Conservation (phyloP, 768 basidiomycete species). For the Podaxis mareebaensis region DNA sequence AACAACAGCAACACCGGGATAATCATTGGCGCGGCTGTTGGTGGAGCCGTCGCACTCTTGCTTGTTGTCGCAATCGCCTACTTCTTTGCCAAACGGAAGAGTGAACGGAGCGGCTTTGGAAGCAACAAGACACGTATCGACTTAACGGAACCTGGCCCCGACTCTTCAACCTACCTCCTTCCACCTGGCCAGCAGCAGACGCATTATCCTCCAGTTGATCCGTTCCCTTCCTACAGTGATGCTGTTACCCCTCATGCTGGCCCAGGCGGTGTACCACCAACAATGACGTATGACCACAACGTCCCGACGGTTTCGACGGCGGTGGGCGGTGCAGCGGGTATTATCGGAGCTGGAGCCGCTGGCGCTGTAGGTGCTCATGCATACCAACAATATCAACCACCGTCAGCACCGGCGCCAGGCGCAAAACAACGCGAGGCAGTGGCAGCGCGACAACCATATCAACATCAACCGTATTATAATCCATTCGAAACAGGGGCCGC, state of each 20-base stretch:
- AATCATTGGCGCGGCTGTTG: constrained; percentile 21
- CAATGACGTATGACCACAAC: not conserved
- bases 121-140: constrained; percentile 15
- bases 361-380: constrained; percentile 6
- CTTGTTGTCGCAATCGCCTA: constrained; percentile 15
- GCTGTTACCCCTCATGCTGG: not conserved
- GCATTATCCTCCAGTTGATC: constrained; percentile 2
- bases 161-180: constrained; percentile 13
- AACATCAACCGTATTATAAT: constrained; percentile 9
- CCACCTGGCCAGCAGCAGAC: constrained; percentile 12
- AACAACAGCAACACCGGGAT: constrained; percentile 14
- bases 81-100: constrained; percentile 20
- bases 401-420: not conserved
- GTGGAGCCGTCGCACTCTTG: constrained; percentile 17
- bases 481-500: not conserved
- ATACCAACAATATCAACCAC: constrained; percentile 4
- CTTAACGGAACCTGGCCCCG: constrained; percentile 7
- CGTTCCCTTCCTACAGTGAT: constrained; percentile 8
- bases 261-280: not conserved
- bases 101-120: not conserved
- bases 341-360: not conserved
- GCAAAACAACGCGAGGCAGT: constrained; percentile 3
- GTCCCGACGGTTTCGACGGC: not conserved
- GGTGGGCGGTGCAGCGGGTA: not conserved
- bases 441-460: not conserved